Base-by-base conservation (phyloP, 768 basidiomycete genomes). In the Auriscalpium microsporum region DNA sequence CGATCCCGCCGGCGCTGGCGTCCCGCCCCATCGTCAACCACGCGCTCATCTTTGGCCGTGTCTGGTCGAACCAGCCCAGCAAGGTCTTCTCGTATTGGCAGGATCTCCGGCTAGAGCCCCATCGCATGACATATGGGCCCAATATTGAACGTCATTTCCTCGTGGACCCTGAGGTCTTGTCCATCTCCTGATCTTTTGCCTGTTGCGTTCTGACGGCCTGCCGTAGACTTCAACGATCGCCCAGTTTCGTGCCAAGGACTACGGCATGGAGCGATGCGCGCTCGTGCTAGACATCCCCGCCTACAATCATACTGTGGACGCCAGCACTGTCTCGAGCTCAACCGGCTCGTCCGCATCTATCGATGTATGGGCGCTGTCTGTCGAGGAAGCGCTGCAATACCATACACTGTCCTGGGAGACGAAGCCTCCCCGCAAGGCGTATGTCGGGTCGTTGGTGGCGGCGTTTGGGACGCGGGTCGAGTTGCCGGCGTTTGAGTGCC, bases 1-100 rank as follows among this genome's bases (percentile, higher is more conserved):
- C 14, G 14, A 28, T 13, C 13, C 17, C 28, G 42, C 28, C 28
- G 2, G 28, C 4, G 7, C 28, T 45, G n/a, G 10, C 53, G 33
- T 45, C 45, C 7, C 53, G 46, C 45, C 53, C 53, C 28, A 53
- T 53, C 53, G 17, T 45, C 28, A 53, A 45, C 10, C 53, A 33
- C 19, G 28, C 45, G 42, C 44, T 45, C 34, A 45, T 45, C 4
- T 7, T 53, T 35, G 42, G n/a, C 9, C 53, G 45, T 2, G 33
- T 53, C 53, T 53, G 42, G n/a, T 45, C 6, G 10, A 17, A 5
- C 6, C 14, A 10, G 9, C 28, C 53, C n/a, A 23, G 45, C 35
- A 21, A 16, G 33, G 28, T 45, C 44, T 10, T 53, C 14, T 19
- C 28, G 28, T 28, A 28, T 4, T 28, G 36, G 16, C 42, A n/a